Conservation (phyloP, 345 rosid genomes). For the Triadica sebifera region DNA sequence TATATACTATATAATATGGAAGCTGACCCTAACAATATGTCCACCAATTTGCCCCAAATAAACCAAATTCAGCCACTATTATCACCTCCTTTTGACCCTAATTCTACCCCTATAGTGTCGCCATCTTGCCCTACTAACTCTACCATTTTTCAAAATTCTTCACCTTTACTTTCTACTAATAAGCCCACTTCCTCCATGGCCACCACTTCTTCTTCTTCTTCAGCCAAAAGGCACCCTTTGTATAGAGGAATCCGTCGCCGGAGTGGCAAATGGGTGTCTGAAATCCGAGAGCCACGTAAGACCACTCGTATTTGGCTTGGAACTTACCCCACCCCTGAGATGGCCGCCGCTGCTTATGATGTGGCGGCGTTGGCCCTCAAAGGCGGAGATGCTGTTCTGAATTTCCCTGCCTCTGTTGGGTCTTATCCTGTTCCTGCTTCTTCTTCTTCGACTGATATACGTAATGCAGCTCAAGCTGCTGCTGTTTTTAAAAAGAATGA, state of each 20-base stretch:
- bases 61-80: constrained; percentile 22
- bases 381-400: constrained; percentile 60
- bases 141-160: constrained; percentile 15
- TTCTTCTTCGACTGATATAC: constrained; percentile 54
- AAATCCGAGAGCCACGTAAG: constrained; percentile 86
- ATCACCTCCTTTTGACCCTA: constrained; percentile 25
- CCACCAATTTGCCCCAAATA: constrained; percentile 30
- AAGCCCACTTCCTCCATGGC: background rate
- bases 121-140: constrained; percentile 22
- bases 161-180: constrained; percentile 14
- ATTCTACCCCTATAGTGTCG: constrained; percentile 17
- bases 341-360: constrained; percentile 90
- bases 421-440: constrained; percentile 65
- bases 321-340: constrained; percentile 71
- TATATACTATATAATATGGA: constrained; percentile 12
- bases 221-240: constrained; percentile 42
- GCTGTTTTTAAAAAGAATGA: constrained; percentile 45
- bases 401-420: constrained; percentile 54
- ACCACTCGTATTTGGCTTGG: constrained; percentile 93
- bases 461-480: constrained; percentile 61
- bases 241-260: constrained; percentile 75
- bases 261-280: constrained; percentile 88
- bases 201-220: constrained; percentile 8
- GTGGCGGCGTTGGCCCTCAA: constrained; percentile 82
- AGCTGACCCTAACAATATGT: constrained; percentile 29